Evolutionary conservation across 169 alveolate species (phyloP).

Genomic region (Hepatocystis sp.): DNA sequence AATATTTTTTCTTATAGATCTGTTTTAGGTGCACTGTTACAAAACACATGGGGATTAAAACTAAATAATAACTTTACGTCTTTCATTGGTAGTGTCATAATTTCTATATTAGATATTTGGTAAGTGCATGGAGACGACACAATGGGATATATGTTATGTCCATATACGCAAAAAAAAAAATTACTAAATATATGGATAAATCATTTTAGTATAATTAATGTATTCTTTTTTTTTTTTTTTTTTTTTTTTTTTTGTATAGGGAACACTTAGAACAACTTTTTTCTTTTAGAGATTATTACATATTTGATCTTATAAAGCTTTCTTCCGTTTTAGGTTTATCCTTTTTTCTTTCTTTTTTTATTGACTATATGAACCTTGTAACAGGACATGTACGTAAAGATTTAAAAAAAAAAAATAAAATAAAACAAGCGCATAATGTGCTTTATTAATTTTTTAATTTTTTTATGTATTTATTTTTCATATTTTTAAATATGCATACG

Average conservation of each 20-base stretch:
- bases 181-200: no score
- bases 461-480: neutral
- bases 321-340: constrained; percentile 32
- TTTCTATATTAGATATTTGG: constrained; percentile 64
- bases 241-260: constrained; percentile 6
- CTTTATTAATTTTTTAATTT: neutral
- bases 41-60: constrained; percentile 51
- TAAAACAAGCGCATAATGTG: no score
- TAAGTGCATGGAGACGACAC: neutral
- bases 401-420: neutral
- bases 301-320: neutral
- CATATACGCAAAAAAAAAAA: no score
- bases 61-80: constrained; percentile 63
- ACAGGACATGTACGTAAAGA: constrained; percentile 40
- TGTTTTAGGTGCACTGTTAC: constrained; percentile 47
- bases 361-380: constrained; percentile 32
- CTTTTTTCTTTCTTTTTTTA: constrained; percentile 32
- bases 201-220: no score
- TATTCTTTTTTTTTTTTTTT: neutral
- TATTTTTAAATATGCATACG: no score
- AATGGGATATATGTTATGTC: no score
- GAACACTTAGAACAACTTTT: constrained; percentile 17
- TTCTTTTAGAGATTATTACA: neutral
- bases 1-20: constrained; percentile 7
- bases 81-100: constrained; percentile 48